A percentile compares a stretch with the other conserved stretches of the same genome.
phyloP scores from a whole-genome alignment of 768 basidiomycete genomes.

The Aureoboletus auriporus region DNA sequence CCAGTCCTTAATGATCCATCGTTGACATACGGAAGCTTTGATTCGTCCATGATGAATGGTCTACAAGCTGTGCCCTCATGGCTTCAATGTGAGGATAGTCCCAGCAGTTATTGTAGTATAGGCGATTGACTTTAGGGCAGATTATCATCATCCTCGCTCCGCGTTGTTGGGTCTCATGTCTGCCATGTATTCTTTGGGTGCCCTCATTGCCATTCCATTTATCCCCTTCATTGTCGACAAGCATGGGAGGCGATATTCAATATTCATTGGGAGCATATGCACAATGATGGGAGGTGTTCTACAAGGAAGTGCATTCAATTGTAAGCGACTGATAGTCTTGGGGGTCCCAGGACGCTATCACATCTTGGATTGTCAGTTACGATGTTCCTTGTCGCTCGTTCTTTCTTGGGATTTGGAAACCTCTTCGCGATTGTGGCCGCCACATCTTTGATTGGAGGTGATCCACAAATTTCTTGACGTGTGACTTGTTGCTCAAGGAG shows the following conservation, averaged over 20 bases:
- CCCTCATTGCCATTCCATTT: neutral
- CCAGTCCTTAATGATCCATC: no score
- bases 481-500: neutral
- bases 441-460: neutral
- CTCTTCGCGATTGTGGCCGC: neutral
- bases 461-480: neutral
- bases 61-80: constrained; percentile 56
- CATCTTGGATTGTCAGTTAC: neutral
- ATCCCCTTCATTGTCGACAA: neutral
- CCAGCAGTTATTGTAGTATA: neutral
- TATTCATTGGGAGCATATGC: neutral
- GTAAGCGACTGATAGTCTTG: neutral
- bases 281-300: neutral
- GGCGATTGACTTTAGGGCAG: constrained; percentile 23
- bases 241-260: no score
- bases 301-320: neutral
- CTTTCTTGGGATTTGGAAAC: neutral
- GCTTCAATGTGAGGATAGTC: constrained; percentile 41
- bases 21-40: constrained; percentile 5
- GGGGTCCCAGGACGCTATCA: neutral
- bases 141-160: constrained; percentile 50
- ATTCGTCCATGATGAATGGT: constrained; percentile 58
- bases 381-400: neutral
- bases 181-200: neutral
- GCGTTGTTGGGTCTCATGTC: constrained; percentile 24